These are phyloP conservation scores for Candida piceae DNA, from an alignment of 805 yeast genomes.

Conservation along the genomic window DNA sequence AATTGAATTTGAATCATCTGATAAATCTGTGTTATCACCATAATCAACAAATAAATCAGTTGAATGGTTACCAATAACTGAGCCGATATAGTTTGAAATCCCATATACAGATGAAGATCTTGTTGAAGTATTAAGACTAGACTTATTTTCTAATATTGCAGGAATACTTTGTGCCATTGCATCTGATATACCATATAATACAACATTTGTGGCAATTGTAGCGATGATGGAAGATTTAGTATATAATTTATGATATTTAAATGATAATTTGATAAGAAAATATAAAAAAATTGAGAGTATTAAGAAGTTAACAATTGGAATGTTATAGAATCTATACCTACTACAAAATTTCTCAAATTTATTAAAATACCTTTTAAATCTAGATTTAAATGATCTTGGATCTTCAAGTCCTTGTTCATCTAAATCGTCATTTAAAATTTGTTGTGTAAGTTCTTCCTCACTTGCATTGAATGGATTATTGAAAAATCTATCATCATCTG, in stretches of 20 bases:
- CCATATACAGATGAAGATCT: constrained; percentile 14
- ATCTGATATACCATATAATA: constrained; percentile 87
- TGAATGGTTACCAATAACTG: constrained; percentile 14
- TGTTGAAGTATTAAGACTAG: too few relatives aligned
- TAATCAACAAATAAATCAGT: constrained; percentile 31
- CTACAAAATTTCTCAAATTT: constrained; percentile 11
- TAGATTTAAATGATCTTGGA: neutral
- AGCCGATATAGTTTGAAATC: constrained; percentile 16
- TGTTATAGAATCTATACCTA: constrained; percentile 31
- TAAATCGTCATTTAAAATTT: too few relatives aligned
- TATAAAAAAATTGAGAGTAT: constrained; percentile 45
- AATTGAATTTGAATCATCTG: neutral
- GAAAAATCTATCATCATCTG: constrained; percentile 1
- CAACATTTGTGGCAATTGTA: constrained; percentile 71
- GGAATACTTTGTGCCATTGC: constrained; percentile 76
- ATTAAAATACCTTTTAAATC: neutral
- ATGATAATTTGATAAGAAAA: constrained; percentile 48
- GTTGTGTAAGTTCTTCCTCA: neutral
- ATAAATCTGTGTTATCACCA: constrained; percentile 18
- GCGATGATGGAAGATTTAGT: constrained; percentile 65
- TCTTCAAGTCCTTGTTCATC: neutral
- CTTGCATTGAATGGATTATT: constrained; percentile 1
- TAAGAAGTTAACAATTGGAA: constrained; percentile 54
- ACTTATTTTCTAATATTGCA: too few relatives aligned
- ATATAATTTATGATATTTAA: constrained; percentile 57